A percentile compares a stretch with the other conserved stretches of the same genome.
phyloP scores from a whole-genome alignment of 768 basidiomycete genomes.

The Sutorius australiensis region DNA sequence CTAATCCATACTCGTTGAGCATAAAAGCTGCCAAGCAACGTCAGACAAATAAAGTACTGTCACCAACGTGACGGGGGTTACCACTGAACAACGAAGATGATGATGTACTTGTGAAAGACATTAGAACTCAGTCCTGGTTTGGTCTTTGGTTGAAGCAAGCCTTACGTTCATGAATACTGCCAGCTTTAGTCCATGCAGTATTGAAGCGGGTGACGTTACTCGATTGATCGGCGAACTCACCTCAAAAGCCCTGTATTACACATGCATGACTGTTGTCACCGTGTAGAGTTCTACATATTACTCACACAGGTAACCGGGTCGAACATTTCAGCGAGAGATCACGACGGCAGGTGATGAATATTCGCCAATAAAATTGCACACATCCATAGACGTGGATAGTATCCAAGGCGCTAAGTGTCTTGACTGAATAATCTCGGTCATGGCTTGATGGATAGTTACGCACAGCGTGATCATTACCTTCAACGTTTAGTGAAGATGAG shows the following conservation, averaged over 20 bases:
- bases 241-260: background rate
- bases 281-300: background rate
- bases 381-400: slow-evolving; percentile 5
- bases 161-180: slow-evolving; percentile 2
- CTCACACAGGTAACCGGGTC: slow-evolving; percentile 1
- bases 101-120: background rate
- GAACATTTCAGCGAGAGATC: background rate
- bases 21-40: background rate
- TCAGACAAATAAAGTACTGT: background rate
- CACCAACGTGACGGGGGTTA: background rate
- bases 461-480: slow-evolving; percentile 1
- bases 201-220: background rate
- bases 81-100: slow-evolving; percentile 5
- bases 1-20: slow-evolving; percentile 7
- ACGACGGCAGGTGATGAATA: background rate
- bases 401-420: background rate
- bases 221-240: background rate
- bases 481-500: background rate
- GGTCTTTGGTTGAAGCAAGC: background rate
- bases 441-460: background rate
- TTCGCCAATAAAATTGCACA: slow-evolving; percentile 3
- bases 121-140: background rate
- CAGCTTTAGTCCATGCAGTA: background rate
- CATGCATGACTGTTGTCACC: background rate
- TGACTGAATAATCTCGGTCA: background rate